Evolutionary conservation across 345 rosid genomes (phyloP), one percentile per base, ranked within the genome.

Genomic region (Pugionium cornutum): DNA sequence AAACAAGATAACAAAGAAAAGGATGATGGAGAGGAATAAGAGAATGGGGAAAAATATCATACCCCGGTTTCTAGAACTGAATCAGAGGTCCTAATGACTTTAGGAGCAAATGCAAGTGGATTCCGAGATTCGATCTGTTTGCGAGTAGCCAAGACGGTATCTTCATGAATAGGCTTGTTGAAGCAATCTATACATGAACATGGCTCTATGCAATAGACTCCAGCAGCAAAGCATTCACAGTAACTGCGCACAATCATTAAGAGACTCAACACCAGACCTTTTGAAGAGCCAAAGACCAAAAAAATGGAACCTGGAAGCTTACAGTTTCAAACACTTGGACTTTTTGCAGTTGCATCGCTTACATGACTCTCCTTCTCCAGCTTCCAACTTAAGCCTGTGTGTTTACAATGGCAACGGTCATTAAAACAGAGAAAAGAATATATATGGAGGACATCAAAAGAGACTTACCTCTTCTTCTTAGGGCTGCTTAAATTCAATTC

Each of bases 101-200:
- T 94, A 48, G 99, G 97, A 80, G 99, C 97, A 85, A 94, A 94
- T 66, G 99, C 99, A 76, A 90, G 89, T 9, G 99, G 99, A 58
- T 94, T 94, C 42, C 99, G 89, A 36, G 97, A 86, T 64, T 94
- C 99, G 2, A 94, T 94, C 83, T 86, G 99, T 69, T 83, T 88
- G 66, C 99, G 96, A 66, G 99, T 88, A 77, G 87, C 92, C 54
- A 90, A 84, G 67, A 94, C 96, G 2, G 88, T 85, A 69, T 94
- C 95, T 83, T 86, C 91, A 56, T 88, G 96, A 67, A 88, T 86
- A 53, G 97, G 96, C 71, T 85, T 94, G 76, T 94, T 94, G 81
- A 84, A 85, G 80, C 99, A 94, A 54, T 90, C 96, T 81, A 83
- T 89, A 77, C 99, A 94, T 53, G 95, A 78, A 39, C 99, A 94